These are phyloP conservation scores for Lolium multiflorum DNA, from an alignment of 176 grass and related monocot genomes.

Conservation along the genomic window DNA sequence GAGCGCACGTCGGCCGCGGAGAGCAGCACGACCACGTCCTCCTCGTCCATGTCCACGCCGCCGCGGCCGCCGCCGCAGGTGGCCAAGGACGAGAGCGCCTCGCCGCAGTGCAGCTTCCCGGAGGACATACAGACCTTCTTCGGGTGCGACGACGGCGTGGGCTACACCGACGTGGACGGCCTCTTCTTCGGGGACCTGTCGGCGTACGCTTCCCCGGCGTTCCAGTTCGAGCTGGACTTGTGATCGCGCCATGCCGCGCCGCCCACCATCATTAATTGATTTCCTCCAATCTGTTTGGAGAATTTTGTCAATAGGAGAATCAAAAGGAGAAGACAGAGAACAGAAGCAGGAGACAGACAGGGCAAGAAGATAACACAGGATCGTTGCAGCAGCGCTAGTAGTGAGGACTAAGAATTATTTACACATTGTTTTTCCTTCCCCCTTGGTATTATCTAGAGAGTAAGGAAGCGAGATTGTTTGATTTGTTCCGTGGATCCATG, in stretches of 20 bases:
- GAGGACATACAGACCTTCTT: constrained; percentile 93
- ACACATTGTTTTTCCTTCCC: constrained; percentile 19
- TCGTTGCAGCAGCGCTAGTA: constrained; percentile 39
- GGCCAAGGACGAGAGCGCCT: constrained; percentile 22
- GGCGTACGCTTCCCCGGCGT: constrained; percentile 60
- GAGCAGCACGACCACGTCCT: constrained; percentile 44
- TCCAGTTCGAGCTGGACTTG: constrained; percentile 73
- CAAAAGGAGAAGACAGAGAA: neutral
- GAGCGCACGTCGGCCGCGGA: constrained; percentile 54
- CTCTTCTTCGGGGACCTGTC: constrained; percentile 79
- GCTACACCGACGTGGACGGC: constrained; percentile 57
- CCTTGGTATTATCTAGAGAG: constrained; percentile 37
- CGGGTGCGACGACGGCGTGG: constrained; percentile 60
- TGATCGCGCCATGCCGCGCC: constrained; percentile 28
- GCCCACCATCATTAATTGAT: constrained; percentile 23
- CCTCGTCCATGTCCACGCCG: constrained; percentile 34
- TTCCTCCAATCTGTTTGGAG: neutral
- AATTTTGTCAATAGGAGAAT: constrained; percentile 56
- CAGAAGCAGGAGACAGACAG: neutral
- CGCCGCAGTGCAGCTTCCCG: constrained; percentile 74
- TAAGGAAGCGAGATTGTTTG: constrained; percentile 39
- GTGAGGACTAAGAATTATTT: constrained; percentile 35
- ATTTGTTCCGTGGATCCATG: constrained; percentile 52
- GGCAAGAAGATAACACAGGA: constrained; percentile 12
- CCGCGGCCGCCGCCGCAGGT: constrained; percentile 17